Conservation (phyloP, 768 basidiomycete species). For the Pisolithus marmoratus region DNA sequence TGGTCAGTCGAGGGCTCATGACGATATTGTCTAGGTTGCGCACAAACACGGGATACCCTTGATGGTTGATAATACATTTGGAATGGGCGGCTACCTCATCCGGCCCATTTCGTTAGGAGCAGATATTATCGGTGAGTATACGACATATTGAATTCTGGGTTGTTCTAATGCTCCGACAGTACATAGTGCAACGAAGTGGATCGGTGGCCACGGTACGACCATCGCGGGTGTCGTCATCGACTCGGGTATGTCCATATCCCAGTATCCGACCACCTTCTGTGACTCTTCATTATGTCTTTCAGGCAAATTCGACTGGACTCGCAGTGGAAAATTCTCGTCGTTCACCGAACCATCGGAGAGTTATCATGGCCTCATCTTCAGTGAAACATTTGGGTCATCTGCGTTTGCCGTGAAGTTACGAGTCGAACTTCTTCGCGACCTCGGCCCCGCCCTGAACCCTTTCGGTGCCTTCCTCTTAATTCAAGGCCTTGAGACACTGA, state of each 20-base stretch:
- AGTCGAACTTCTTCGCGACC: slow-evolving; percentile 46
- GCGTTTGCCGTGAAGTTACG: slow-evolving; percentile 49
- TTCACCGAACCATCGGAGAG: slow-evolving; percentile 52
- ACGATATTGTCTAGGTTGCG: slow-evolving; percentile 40
- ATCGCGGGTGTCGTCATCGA: slow-evolving; percentile 62
- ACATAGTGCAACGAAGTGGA: slow-evolving; percentile 63
- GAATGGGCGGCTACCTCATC: slow-evolving; percentile 53
- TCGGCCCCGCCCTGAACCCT: slow-evolving; percentile 49
- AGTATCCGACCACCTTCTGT: not conserved
- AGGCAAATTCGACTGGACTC: slow-evolving; percentile 55
- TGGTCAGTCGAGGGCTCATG: not conserved
- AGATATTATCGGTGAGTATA: slow-evolving; percentile 41
- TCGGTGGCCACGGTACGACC: slow-evolving; percentile 62
- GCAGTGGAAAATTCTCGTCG: slow-evolving; percentile 48
- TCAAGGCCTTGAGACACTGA: slow-evolving; percentile 60
- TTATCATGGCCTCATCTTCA: slow-evolving; percentile 50
- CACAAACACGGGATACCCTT: slow-evolving; percentile 56
- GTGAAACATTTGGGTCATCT: slow-evolving; percentile 44
- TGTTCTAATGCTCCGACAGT: slow-evolving; percentile 23
- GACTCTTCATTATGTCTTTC: not conserved
- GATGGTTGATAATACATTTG: slow-evolving; percentile 64
- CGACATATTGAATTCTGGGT: not conserved
- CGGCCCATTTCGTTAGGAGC: slow-evolving; percentile 53
- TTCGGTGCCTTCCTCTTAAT: slow-evolving; percentile 55
- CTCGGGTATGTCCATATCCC: slow-evolving; percentile 33